Evolutionary conservation across 2,329 filamentous ascomycete genomes (phyloP), one percentile per base, ranked within the genome.

Genomic region (Fusarium buharicum): DNA sequence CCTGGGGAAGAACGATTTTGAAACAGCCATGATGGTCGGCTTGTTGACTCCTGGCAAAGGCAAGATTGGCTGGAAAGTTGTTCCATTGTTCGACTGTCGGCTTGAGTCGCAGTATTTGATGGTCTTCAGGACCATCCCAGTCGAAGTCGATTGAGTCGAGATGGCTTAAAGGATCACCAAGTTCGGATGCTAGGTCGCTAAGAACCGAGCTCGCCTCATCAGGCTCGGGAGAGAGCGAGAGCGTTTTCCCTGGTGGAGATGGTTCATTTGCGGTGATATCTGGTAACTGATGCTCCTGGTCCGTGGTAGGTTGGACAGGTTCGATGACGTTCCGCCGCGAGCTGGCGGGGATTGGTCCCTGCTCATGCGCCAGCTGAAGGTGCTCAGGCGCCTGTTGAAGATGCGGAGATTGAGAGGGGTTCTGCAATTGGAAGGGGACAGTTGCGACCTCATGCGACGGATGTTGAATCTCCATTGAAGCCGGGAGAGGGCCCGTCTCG

Each of bases 1-100:
- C 68, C 8, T 65, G 48, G 3, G 76, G 76, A 13, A 78, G 69
- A 20, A 74, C 53, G 6, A 77, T 71, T 59, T 78, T 78, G 66
- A 78, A 78, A 69, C 76, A 78, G 24, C 76, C 76, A 33, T 78
- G 73, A 4, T 62, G 58, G 12, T 71, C 66, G 18, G 73, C 75
- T 16, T 74, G 70, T 2, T 72, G 71, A 9, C 55, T 62, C 33
- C 66, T 67, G 6, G 76, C 76, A 52, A 72, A 72, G 16, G 70
- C 61, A n/a, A 78, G 68, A 31, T 77, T 67, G 16, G 73, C 59
- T 4, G 76, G 70, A 30, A 78, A 78, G 47, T 78, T 73, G 18
- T 63, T 57, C 76, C 76, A 78, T 57, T 78, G 76, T 20, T 69
- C 57, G 6, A 57, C 44, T 1, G 74, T 76, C 9, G 76, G 76